Percentiles rank a stretch among this genome's conserved stretches.
These are phyloP conservation scores for Symmetrospora coprosmae DNA, from an alignment of 768 basidiomycete genomes.

Conservation along the genomic window DNA sequence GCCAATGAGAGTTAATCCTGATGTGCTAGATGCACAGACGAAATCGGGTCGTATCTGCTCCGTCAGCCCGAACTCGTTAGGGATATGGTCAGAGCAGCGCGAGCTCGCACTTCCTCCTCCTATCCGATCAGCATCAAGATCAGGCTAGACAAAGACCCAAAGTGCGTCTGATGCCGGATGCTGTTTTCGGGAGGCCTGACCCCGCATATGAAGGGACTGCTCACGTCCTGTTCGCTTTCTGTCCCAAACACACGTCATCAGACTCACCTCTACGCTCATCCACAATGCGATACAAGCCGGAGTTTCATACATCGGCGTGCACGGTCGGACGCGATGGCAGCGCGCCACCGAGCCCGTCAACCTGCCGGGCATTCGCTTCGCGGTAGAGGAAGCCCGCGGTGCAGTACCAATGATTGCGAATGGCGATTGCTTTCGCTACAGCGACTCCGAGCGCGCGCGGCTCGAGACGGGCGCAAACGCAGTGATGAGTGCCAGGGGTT, in stretches of 20 bases:
- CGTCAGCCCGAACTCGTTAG: conserved; percentile 41
- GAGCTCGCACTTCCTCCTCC: conserved; percentile 39
- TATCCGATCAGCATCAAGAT: conserved; percentile 44
- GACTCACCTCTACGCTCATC: conserved; percentile 40
- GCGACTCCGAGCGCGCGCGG: conserved; percentile 38
- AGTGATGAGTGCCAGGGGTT: conserved; percentile 43
- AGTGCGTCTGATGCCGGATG: conserved; percentile 34
- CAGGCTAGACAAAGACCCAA: conserved; percentile 40
- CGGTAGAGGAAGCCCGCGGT: conserved; percentile 39
- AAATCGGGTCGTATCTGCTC: conserved; percentile 42
- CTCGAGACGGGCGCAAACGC: conserved; percentile 38
- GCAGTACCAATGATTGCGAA: conserved; percentile 42
- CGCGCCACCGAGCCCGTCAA: conserved; percentile 41
- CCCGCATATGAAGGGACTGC: background rate
- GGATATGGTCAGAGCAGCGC: conserved; percentile 41
- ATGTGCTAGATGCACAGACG: conserved; percentile 42
- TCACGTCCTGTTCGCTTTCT: background rate
- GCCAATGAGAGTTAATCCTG: background rate
- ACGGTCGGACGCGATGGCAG: conserved; percentile 43
- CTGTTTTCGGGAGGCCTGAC: too few relatives aligned
- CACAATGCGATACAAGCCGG: conserved; percentile 39
- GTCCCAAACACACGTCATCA: conserved; percentile 19
- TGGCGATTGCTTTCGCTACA: conserved; percentile 41
- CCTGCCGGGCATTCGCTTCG: conserved; percentile 39
- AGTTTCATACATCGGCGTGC: conserved; percentile 41